Evolutionary conservation across 2,329 filamentous ascomycete genomes (phyloP).

Genomic region (Fusarium penzigii): DNA sequence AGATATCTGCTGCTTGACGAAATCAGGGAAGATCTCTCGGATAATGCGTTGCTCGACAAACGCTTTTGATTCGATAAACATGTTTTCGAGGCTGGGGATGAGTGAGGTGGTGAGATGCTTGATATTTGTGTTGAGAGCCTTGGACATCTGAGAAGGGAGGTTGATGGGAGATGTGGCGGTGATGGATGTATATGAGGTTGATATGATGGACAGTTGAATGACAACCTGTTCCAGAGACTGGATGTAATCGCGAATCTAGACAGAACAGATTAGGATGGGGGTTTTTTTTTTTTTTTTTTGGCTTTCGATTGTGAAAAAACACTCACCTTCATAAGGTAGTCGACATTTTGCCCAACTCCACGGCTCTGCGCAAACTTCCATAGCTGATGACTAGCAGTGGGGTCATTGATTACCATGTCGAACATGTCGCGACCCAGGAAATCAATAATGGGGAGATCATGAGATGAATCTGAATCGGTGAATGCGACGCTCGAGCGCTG

Average conservation of each 20-base stretch:
- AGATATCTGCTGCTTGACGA: conserved; percentile 54
- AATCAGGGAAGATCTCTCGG: conserved; percentile 51
- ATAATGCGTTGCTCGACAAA: conserved; percentile 47
- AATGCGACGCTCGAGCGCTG: conserved; percentile 29
- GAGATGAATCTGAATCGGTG: conserved; percentile 28
- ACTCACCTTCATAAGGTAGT: conserved; percentile 50
- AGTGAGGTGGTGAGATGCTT: conserved; percentile 46
- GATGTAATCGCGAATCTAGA: conserved; percentile 46
- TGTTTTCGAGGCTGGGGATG: conserved; percentile 47
- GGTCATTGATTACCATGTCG: conserved; percentile 50
- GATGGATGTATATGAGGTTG: conserved; percentile 46
- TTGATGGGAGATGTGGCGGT: conserved; percentile 43
- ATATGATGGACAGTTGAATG: conserved; percentile 40
- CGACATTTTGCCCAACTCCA: conserved; percentile 51
- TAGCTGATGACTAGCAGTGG: conserved; percentile 47
- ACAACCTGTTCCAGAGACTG: conserved; percentile 46
- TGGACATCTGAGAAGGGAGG: conserved; percentile 42
- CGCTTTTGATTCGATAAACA: conserved; percentile 45
- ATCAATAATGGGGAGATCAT: conserved; percentile 39
- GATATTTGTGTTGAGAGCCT: conserved; percentile 46
- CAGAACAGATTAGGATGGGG: conserved; percentile 1
- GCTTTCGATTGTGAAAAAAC: conserved; percentile 7
- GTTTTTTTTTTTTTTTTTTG: too few species aligned
- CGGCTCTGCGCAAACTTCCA: conserved; percentile 50
- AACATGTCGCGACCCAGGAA: conserved; percentile 54